Percentiles rank a stretch among this genome's conserved stretches.
Evolutionary conservation across 169 alveolate species (phyloP).

Genomic region (Eimeria maxima): DNA sequence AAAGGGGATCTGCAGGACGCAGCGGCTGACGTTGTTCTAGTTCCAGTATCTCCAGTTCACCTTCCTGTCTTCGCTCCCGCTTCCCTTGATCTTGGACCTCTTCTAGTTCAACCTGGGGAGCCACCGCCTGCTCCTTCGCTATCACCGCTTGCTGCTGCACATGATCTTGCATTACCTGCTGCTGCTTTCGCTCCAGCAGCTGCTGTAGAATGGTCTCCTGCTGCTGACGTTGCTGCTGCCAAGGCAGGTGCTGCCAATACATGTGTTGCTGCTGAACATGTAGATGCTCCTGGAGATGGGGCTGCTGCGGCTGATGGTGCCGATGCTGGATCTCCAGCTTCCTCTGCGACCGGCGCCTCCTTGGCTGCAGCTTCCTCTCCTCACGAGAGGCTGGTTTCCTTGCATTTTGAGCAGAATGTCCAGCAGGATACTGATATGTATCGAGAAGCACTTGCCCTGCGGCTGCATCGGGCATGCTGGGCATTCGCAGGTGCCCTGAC

Average conservation of each 20-base stretch:
- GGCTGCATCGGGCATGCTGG: not conserved
- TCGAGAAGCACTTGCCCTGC: not conserved
- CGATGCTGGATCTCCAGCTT: not conserved
- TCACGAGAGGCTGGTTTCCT: not conserved
- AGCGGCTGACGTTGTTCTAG: too few species aligned
- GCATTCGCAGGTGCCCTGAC: not conserved
- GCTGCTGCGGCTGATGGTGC: not conserved
- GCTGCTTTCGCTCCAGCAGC: not conserved
- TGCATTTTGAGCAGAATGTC: not conserved
- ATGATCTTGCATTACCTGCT: not conserved
- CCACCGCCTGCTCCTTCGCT: not conserved
- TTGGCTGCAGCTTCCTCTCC: not conserved
- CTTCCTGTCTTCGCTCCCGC: not conserved
- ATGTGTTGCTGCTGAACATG: not conserved
- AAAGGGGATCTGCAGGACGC: not conserved
- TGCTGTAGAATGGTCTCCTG: not conserved
- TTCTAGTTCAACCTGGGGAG: not conserved
- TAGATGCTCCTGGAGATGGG: not conserved
- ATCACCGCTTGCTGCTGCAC: too few species aligned
- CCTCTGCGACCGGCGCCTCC: not conserved
- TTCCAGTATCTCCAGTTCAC: too few species aligned
- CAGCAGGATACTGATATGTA: not conserved
- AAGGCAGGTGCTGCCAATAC: too few species aligned
- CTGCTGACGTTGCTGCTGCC: conserved; percentile 38
- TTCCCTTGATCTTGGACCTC: not conserved